Evolutionary conservation across 2,329 filamentous ascomycete species (phyloP).

Genomic region (Falciphora oryzae): DNA sequence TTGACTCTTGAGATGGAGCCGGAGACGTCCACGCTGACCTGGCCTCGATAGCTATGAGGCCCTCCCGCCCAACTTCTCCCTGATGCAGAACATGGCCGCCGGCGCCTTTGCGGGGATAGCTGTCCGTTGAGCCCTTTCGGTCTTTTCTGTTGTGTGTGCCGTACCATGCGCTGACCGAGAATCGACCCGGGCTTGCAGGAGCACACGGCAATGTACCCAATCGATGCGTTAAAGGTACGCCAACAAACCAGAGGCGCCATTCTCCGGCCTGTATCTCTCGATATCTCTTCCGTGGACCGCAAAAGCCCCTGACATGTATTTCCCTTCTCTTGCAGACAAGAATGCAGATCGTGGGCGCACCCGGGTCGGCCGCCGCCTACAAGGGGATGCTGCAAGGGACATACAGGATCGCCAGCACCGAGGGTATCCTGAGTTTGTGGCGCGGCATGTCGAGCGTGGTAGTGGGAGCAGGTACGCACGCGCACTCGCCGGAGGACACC

Average conservation of each 20-base stretch:
- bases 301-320: neutral
- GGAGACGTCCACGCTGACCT: neutral
- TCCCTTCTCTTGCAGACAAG: slow-evolving; percentile 60
- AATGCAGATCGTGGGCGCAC: slow-evolving; percentile 93
- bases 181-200: slow-evolving; percentile 52
- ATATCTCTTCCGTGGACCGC: neutral
- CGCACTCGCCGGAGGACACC: neutral
- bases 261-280: neutral
- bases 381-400: slow-evolving; percentile 88
- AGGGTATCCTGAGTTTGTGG: slow-evolving; percentile 91
- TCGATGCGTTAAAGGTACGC: slow-evolving; percentile 90
- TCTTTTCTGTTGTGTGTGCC: neutral
- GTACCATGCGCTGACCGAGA: neutral
- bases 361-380: slow-evolving; percentile 67
- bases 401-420: slow-evolving; percentile 82
- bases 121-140: slow-evolving; percentile 45
- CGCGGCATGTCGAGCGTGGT: slow-evolving; percentile 95
- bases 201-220: slow-evolving; percentile 98
- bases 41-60: slow-evolving; percentile 67
- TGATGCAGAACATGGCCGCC: slow-evolving; percentile 90
- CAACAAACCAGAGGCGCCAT: neutral
- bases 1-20: neutral
- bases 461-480: slow-evolving; percentile 72
- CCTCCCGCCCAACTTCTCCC: slow-evolving; percentile 88
- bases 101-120: slow-evolving; percentile 96